Conservation (phyloP, 495 filamentous ascomycete species). For the Amorphotheca resinae region DNA sequence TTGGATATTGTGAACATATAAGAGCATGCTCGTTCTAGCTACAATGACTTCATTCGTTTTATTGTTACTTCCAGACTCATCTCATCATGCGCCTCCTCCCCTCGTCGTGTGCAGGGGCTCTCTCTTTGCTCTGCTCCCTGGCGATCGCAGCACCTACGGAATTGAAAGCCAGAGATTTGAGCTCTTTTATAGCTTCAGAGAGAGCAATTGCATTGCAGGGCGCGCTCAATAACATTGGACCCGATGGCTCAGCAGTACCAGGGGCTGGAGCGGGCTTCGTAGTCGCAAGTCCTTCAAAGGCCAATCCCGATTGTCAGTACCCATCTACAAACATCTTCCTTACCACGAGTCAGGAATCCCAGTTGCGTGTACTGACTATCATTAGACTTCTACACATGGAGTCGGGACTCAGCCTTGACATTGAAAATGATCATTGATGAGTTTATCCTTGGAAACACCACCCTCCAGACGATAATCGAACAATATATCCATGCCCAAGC, state of each 20-base stretch:
- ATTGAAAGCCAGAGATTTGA: conserved; percentile 13
- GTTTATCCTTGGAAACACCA: conserved; percentile 30
- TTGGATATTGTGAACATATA: not conserved
- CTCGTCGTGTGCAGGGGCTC: not conserved
- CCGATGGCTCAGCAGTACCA: conserved; percentile 31
- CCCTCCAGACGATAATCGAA: conserved; percentile 32
- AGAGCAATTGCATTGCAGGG: conserved; percentile 34
- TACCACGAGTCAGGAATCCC: not conserved
- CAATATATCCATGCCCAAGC: conserved; percentile 43
- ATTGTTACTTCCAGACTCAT: not conserved
- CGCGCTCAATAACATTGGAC: conserved; percentile 46
- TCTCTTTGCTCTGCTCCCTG: conserved; percentile 4
- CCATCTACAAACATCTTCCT: too few species aligned
- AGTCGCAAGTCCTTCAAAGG: conserved; percentile 42
- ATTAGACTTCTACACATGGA: conserved; percentile 49
- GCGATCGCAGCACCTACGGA: conserved; percentile 1
- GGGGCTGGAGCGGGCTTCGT: conserved; percentile 39
- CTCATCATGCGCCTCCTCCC: conserved; percentile 7
- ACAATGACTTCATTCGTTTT: not conserved
- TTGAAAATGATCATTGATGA: conserved; percentile 42
- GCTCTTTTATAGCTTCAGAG: conserved; percentile 25
- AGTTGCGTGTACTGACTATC: not conserved
- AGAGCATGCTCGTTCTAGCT: not conserved
- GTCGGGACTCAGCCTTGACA: conserved; percentile 44
- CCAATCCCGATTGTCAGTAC: conserved; percentile 40